Evolutionary conservation across 768 basidiomycete species (phyloP).

Genomic region (Kwoniella sp.): DNA sequence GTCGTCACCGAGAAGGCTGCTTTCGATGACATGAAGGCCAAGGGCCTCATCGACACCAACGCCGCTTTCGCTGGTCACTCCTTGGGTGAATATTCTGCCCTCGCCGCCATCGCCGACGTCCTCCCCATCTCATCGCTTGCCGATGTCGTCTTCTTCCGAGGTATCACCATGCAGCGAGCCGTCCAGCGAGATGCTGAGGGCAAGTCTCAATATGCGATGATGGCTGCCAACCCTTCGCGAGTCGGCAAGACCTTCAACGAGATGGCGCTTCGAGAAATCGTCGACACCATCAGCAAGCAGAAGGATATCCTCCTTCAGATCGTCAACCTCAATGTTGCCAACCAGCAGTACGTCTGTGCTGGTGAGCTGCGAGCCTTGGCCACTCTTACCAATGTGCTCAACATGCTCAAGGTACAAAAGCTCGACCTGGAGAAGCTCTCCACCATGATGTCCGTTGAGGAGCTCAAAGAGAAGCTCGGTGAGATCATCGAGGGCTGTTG

Average conservation of each 20-base stretch:
- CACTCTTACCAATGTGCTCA: conserved; percentile 91
- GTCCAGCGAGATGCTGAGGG: conserved; percentile 93
- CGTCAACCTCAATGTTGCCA: conserved; percentile 84
- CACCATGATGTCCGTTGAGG: conserved; percentile 82
- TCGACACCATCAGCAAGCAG: conserved; percentile 78
- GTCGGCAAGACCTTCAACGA: conserved; percentile 94
- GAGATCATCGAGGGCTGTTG: conserved; percentile 86
- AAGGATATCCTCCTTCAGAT: conserved; percentile 90
- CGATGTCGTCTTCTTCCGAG: conserved; percentile 99
- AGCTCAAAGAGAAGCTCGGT: conserved; percentile 91
- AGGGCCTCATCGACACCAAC: conserved; percentile 88
- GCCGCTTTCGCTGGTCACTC: conserved; percentile 98
- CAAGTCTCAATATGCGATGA: conserved; percentile 97
- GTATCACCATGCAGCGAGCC: conserved; percentile 99
- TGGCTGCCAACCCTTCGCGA: conserved; percentile 96
- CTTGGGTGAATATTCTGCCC: conserved; percentile 95
- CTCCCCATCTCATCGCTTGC: conserved; percentile 91
- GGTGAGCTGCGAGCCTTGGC: conserved; percentile 92
- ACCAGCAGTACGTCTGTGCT: conserved; percentile 99
- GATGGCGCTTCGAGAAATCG: conserved; percentile 92
- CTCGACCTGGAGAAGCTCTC: conserved; percentile 83
- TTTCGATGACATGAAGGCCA: conserved; percentile 96
- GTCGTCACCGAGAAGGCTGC: conserved; percentile 98
- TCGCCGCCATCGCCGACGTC: conserved; percentile 96
- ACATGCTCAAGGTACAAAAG: conserved; percentile 95